Evolutionary conservation across 148 eudicot species (phyloP).

Genomic region (Fagopyrum homotropicum): DNA sequence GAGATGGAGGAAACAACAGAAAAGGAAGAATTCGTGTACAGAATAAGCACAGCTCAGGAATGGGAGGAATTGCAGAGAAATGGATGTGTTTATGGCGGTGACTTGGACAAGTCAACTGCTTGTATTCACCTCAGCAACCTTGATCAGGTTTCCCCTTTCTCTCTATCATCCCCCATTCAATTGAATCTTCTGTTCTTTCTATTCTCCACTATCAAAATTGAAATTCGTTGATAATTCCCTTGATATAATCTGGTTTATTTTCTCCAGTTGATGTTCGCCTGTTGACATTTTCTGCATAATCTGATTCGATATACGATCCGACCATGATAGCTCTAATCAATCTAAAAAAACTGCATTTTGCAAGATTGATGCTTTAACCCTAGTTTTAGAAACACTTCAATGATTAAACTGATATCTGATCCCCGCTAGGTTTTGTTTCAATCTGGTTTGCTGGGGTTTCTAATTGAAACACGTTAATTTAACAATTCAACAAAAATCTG

Average conservation of each 20-base stretch:
- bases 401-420: background rate
- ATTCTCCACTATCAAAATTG: background rate
- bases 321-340: background rate
- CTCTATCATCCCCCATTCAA: background rate
- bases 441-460: background rate
- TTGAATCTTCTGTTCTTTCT: background rate
- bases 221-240: background rate
- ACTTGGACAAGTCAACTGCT: slow-evolving; percentile 57
- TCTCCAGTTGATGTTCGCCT: too few relatives aligned
- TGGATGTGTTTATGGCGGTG: slow-evolving; percentile 46
- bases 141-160: slow-evolving; percentile 39
- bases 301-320: too few relatives aligned
- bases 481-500: background rate
- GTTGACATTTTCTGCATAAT: too few relatives aligned
- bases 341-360: background rate
- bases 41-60: slow-evolving; percentile 69
- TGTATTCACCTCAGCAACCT: slow-evolving; percentile 84
- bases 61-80: slow-evolving; percentile 59
- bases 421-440: background rate
- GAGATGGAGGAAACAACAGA: slow-evolving; percentile 13
- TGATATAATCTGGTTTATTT: background rate
- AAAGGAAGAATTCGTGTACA: slow-evolving; percentile 48
- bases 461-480: background rate
- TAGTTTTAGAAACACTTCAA: background rate
- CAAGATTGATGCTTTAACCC: background rate